Percentiles rank a stretch among this genome's conserved stretches.
These are phyloP conservation scores for Capsicum pubescens DNA, from an alignment of 257 asterid genomes.

Conservation along the genomic window DNA sequence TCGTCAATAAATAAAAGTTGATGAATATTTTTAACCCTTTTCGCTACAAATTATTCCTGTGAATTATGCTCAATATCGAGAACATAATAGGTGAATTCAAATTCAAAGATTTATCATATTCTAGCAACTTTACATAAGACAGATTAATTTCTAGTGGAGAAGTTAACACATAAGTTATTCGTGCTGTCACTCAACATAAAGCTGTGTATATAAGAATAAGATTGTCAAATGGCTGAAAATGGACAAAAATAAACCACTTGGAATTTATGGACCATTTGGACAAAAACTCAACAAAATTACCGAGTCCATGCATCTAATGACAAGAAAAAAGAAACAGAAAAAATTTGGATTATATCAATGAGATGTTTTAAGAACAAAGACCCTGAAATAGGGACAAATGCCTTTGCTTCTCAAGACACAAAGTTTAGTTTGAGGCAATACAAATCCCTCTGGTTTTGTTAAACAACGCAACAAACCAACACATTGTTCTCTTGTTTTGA, in stretches of 20 bases:
- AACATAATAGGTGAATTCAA: neutral
- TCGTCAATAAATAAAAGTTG: too few relatives aligned
- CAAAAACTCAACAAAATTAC: neutral
- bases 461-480: slow-evolving; percentile 51
- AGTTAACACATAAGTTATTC: neutral
- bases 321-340: slow-evolving; percentile 15
- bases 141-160: neutral
- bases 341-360: neutral
- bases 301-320: slow-evolving; percentile 24
- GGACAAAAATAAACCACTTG: neutral
- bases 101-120: neutral
- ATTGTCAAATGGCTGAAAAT: neutral
- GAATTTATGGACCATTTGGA: slow-evolving; percentile 16
- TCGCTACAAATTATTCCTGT: neutral
- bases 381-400: slow-evolving; percentile 56
- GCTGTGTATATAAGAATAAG: neutral
- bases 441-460: slow-evolving; percentile 37
- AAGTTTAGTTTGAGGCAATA: slow-evolving; percentile 53
- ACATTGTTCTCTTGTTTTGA: slow-evolving; percentile 47
- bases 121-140: neutral
- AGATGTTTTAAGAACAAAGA: slow-evolving; percentile 27
- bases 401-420: slow-evolving; percentile 56
- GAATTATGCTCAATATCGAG: neutral
- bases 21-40: neutral
- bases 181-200: neutral